phyloP scores from a whole-genome alignment of 768 basidiomycete species.

The Coprinopsis strossmayeri region DNA sequence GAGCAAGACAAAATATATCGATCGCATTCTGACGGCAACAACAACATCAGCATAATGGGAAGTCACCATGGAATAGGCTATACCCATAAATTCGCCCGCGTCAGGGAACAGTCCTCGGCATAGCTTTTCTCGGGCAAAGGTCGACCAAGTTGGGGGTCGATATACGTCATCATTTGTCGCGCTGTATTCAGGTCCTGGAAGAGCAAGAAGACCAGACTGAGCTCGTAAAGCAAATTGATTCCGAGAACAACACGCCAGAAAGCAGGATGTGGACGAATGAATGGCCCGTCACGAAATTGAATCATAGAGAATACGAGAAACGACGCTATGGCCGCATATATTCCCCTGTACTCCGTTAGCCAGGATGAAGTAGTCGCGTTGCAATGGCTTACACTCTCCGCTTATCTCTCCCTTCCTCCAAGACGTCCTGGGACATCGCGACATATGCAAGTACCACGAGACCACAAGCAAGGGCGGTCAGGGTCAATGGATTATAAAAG shows the following conservation, averaged over 20 bases:
- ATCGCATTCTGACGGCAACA: constrained; percentile 52
- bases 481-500: constrained; percentile 80
- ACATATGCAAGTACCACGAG: constrained; percentile 71
- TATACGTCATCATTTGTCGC: constrained; percentile 66
- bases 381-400: constrained; percentile 72
- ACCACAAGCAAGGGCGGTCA: constrained; percentile 64
- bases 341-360: constrained; percentile 41
- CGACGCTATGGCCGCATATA: constrained; percentile 65
- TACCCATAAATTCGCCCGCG: constrained; percentile 62
- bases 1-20: constrained; percentile 84
- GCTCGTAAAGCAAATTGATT: constrained; percentile 77
- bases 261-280: constrained; percentile 81
- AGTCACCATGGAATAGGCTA: constrained; percentile 13
- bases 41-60: neutral
- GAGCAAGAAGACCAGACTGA: constrained; percentile 76
- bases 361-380: too few relatives aligned
- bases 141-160: constrained; percentile 67
- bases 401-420: constrained; percentile 80
- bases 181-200: constrained; percentile 82
- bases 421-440: constrained; percentile 77
- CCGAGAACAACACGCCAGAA: constrained; percentile 81
- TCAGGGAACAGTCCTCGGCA: constrained; percentile 73
- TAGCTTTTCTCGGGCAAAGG: constrained; percentile 83
- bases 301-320: constrained; percentile 82
- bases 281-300: constrained; percentile 87